Evolutionary conservation across 208 protist genomes (phyloP).

Genomic region (Kentomonas sorsogonicus): DNA sequence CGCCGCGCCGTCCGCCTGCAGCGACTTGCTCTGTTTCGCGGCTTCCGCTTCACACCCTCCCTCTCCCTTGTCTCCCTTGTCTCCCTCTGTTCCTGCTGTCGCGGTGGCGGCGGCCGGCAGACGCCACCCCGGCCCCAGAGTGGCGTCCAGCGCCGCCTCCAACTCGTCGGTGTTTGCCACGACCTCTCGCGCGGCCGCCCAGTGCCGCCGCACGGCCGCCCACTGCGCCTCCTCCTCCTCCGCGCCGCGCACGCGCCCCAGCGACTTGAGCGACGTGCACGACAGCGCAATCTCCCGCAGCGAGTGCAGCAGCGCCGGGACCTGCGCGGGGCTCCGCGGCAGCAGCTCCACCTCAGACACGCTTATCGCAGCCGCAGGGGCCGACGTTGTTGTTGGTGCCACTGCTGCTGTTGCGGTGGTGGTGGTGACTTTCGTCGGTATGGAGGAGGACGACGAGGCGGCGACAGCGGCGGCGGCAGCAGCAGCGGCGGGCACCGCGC

Average conservation of each 20-base stretch:
- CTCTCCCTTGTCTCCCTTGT: too few relatives aligned
- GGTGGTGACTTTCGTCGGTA: too few relatives aligned
- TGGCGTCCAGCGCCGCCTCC: conserved; percentile 20
- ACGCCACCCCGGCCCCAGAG: conserved; percentile 39
- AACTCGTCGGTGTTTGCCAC: conserved; percentile 51
- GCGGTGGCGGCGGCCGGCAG: background rate
- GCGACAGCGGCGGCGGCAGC: background rate
- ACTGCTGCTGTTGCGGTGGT: too few relatives aligned
- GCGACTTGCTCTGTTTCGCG: background rate
- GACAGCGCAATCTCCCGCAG: conserved; percentile 51
- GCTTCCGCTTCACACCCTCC: too few relatives aligned
- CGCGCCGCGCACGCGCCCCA: background rate
- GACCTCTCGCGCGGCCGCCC: conserved; percentile 20
- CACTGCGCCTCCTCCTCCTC: background rate
- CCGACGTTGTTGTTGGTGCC: too few relatives aligned
- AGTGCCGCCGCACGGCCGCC: conserved; percentile 20
- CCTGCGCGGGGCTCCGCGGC: background rate
- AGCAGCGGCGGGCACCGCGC: background rate
- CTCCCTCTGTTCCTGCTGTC: too few relatives aligned
- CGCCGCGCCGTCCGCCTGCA: too few relatives aligned
- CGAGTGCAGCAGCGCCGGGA: conserved; percentile 28
- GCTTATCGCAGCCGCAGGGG: too few relatives aligned
- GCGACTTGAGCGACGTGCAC: conserved; percentile 30
- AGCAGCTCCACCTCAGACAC: conserved; percentile 7
- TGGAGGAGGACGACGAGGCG: too few relatives aligned